A percentile compares a stretch with the other conserved stretches of the same genome.
phyloP scores from a whole-genome alignment of 2,329 filamentous ascomycete genomes.

The Hypoxylon sp. region DNA sequence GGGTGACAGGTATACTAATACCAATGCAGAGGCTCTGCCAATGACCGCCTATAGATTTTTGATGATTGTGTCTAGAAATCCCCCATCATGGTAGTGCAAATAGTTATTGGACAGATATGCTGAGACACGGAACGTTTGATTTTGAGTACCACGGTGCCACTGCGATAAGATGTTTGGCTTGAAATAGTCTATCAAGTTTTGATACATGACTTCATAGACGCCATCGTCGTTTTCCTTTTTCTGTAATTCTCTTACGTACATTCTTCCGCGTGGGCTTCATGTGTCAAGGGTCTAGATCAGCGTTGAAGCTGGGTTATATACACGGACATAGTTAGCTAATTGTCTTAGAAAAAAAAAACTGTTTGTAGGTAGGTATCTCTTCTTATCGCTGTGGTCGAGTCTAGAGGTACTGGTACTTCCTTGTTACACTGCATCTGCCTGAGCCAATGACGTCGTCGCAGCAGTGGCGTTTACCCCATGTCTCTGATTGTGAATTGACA shows the following conservation, averaged over 20 bases:
- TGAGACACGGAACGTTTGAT: constrained; percentile 26
- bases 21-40: neutral
- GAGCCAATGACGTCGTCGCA: constrained; percentile 10
- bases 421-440: constrained; percentile 5
- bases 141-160: constrained; percentile 16
- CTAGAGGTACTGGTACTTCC: neutral
- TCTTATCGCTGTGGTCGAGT: constrained; percentile 7
- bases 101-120: constrained; percentile 16
- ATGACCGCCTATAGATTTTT: neutral
- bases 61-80: neutral
- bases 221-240: constrained; percentile 2
- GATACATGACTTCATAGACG: neutral
- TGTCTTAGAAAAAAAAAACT: constrained; percentile 19
- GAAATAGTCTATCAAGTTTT: neutral
- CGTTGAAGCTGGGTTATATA: neutral
- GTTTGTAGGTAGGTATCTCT: neutral
- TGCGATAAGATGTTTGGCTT: neutral
- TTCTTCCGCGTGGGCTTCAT: constrained; percentile 28
- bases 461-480: constrained; percentile 33
- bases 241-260: constrained; percentile 4
- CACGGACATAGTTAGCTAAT: neutral
- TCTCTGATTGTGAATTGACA: constrained; percentile 1
- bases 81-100: neutral
- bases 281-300: constrained; percentile 12
- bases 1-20: neutral